Evolutionary conservation across 345 rosid species (phyloP).

Genomic region (Lepidium sativum): DNA sequence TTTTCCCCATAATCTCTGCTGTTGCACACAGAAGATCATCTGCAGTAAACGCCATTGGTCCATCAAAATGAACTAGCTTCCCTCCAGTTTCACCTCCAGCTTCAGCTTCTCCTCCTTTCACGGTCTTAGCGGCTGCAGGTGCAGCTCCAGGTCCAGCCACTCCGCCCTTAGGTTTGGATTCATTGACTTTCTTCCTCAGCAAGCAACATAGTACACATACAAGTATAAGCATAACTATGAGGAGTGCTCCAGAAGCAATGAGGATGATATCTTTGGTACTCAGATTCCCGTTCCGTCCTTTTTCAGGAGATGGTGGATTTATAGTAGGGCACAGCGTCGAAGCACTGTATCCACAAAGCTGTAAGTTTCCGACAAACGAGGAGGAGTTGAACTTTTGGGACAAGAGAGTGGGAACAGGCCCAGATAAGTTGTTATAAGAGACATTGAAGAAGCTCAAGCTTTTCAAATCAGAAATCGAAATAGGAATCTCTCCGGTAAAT

Average conservation of each 20-base stretch:
- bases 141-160: slow-evolving; percentile 30
- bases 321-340: slow-evolving; percentile 46
- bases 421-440: slow-evolving; percentile 79
- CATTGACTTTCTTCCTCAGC: slow-evolving; percentile 46
- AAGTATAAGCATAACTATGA: slow-evolving; percentile 44
- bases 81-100: slow-evolving; percentile 89
- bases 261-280: slow-evolving; percentile 67
- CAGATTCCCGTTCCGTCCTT: slow-evolving; percentile 28
- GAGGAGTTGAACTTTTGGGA: slow-evolving; percentile 62
- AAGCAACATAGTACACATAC: slow-evolving; percentile 57
- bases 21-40: slow-evolving; percentile 94
- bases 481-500: slow-evolving; percentile 64
- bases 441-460: slow-evolving; percentile 62
- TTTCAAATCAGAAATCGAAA: slow-evolving; percentile 39
- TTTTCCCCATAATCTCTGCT: slow-evolving; percentile 98
- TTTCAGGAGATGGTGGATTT: slow-evolving; percentile 27
- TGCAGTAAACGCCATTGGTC: slow-evolving; percentile 89
- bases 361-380: slow-evolving; percentile 66
- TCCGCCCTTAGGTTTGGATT: slow-evolving; percentile 42
- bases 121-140: too few relatives aligned
- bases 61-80: slow-evolving; percentile 88
- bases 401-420: slow-evolving; percentile 64
- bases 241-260: slow-evolving; percentile 68
- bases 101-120: too few relatives aligned
- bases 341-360: slow-evolving; percentile 66